A percentile compares a stretch with the other conserved stretches of the same genome.
phyloP scores from a whole-genome alignment of 768 basidiomycete species.

The Tephrocybe sp. region DNA sequence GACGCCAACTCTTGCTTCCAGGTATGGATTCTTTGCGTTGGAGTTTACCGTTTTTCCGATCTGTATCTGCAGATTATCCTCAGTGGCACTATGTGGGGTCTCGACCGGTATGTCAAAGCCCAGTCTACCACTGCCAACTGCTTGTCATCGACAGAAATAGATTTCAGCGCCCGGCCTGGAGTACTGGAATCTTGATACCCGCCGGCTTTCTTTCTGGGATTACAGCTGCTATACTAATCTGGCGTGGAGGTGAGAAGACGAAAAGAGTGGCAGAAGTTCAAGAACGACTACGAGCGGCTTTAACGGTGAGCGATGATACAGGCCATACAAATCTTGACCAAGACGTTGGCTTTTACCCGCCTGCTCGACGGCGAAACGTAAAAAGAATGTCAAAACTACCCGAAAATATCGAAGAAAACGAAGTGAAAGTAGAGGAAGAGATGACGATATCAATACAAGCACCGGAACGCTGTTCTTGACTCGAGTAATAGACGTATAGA shows the following conservation, averaged over 20 bases:
- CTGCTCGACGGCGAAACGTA: neutral
- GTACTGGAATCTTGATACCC: constrained; percentile 67
- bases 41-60: neutral
- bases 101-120: constrained; percentile 50
- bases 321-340: neutral
- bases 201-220: constrained; percentile 77
- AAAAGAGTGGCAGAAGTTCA: constrained; percentile 66
- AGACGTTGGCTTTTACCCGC: neutral
- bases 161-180: constrained; percentile 68
- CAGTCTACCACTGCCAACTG: neutral
- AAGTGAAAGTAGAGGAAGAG: constrained; percentile 33
- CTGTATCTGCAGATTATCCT: constrained; percentile 46
- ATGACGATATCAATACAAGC: constrained; percentile 32
- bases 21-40: constrained; percentile 27
- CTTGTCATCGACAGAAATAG: constrained; percentile 23
- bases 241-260: constrained; percentile 66
- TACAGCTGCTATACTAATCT: constrained; percentile 67
- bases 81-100: constrained; percentile 78
- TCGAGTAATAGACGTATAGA: neutral
- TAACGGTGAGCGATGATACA: constrained; percentile 18
- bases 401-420: constrained; percentile 16
- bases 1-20: constrained; percentile 84
- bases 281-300: constrained; percentile 50
- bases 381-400: constrained; percentile 7
- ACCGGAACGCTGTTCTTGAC: constrained; percentile 14